phyloP scores from a whole-genome alignment of 495 filamentous ascomycete species.

The Melanomma pulvis-pyrius region DNA sequence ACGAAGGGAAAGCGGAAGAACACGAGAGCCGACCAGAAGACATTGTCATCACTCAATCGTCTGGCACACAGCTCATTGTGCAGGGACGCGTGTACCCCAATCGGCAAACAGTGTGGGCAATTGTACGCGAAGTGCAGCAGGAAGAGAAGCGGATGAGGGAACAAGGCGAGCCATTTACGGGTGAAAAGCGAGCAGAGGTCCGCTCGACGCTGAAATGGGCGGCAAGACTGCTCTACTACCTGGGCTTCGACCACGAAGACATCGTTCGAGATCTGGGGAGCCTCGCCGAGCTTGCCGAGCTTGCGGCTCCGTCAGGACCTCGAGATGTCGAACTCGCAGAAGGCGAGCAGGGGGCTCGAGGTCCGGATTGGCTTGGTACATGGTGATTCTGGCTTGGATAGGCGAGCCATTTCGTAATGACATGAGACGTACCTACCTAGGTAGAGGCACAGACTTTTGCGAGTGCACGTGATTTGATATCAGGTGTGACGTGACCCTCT shows the following conservation, averaged over 20 bases:
- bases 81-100: constrained; percentile 29
- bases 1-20: constrained; percentile 25
- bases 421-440: not conserved
- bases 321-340: not conserved
- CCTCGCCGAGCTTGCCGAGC: constrained; percentile 22
- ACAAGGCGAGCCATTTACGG: not conserved
- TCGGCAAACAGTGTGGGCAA: constrained; percentile 23
- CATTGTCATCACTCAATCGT: constrained; percentile 21
- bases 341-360: not conserved
- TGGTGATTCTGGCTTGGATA: not conserved
- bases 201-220: constrained; percentile 29
- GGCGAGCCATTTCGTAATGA: not conserved
- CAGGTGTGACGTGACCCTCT: not conserved
- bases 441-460: no score
- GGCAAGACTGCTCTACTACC: constrained; percentile 26
- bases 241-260: constrained; percentile 35
- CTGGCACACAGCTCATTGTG: constrained; percentile 19
- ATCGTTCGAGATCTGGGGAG: constrained; percentile 29
- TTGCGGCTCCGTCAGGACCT: constrained; percentile 20
- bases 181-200: constrained; percentile 2
- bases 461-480: not conserved
- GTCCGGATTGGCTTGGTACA: not conserved
- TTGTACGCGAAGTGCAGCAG: constrained; percentile 30
- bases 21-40: constrained; percentile 26
- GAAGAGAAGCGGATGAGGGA: constrained; percentile 7